phyloP scores from a whole-genome alignment of 2,329 filamentous ascomycete genomes.

The Iodosphaeria phyllophila region DNA sequence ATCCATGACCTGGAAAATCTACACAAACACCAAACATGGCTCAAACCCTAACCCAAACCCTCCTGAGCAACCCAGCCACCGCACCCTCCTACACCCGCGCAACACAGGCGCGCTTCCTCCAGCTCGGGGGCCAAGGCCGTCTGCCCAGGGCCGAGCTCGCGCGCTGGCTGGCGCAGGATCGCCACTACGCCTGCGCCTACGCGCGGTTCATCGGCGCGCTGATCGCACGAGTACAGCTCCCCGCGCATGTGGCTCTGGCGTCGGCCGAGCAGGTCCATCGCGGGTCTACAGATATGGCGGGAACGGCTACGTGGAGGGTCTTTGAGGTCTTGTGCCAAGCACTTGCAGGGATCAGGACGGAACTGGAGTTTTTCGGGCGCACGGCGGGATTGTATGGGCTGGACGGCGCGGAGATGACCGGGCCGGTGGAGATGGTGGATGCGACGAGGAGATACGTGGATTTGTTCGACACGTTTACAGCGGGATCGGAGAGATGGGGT shows the following conservation, averaged over 20 bases:
- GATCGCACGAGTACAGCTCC: constrained; percentile 11
- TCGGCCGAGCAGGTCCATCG: too few relatives aligned
- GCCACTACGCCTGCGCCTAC: constrained; percentile 14
- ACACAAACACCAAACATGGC: too few relatives aligned
- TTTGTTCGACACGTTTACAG: constrained; percentile 12
- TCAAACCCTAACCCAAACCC: too few relatives aligned
- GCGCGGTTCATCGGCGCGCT: constrained; percentile 12
- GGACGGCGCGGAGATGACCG: constrained; percentile 5
- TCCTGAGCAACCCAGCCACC: constrained; percentile 8
- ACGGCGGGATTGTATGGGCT: constrained; percentile 9
- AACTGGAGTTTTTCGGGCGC: constrained; percentile 13
- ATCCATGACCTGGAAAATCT: too few relatives aligned
- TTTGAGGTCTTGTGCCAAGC: constrained; percentile 10
- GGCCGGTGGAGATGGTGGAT: constrained; percentile 3
- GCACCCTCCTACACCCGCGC: constrained; percentile 9
- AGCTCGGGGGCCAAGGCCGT: constrained; percentile 10
- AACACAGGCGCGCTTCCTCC: constrained; percentile 11
- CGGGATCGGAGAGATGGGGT: neutral
- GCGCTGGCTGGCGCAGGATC: constrained; percentile 14
- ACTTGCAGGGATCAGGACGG: constrained; percentile 9
- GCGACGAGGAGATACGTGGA: constrained; percentile 10
- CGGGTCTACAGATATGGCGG: constrained; percentile 1
- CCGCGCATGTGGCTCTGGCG: constrained; percentile 4
- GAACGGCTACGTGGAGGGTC: constrained; percentile 10
- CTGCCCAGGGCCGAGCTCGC: constrained; percentile 8